A percentile compares a stretch with the other conserved stretches of the same genome.
Evolutionary conservation across 139 green algal genomes (phyloP).

Genomic region (Monoraphidium neglectum): DNA sequence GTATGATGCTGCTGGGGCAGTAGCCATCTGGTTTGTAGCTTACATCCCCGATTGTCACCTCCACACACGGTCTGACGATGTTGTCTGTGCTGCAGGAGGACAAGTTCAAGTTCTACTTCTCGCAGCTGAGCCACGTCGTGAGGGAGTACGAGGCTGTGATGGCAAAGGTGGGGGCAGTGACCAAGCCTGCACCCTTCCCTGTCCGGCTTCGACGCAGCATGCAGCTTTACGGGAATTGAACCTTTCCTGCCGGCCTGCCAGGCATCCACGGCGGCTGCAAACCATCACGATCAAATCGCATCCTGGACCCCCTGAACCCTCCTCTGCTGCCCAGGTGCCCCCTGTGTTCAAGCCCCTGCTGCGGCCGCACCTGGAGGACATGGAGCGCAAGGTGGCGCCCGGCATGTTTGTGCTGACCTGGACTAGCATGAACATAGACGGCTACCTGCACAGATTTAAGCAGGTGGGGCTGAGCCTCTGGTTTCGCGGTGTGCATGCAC

Average conservation of each 20-base stretch:
- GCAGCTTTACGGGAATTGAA: too few species aligned
- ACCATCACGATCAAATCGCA: too few species aligned
- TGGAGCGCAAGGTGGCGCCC: constrained; percentile 85
- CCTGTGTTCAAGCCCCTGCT: constrained; percentile 79
- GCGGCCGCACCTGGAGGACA: constrained; percentile 82
- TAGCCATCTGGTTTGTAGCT: too few species aligned
- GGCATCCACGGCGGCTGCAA: too few species aligned
- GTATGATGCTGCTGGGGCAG: too few species aligned
- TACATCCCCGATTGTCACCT: too few species aligned
- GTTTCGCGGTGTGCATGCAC: background rate
- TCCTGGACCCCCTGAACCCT: too few species aligned
- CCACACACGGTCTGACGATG: too few species aligned
- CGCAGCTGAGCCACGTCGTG: constrained; percentile 76
- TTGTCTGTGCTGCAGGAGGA: constrained; percentile 47
- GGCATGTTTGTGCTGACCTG: constrained; percentile 85
- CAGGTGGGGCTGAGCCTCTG: constrained; percentile 48
- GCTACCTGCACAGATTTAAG: constrained; percentile 88
- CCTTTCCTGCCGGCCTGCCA: too few species aligned
- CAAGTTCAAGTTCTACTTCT: constrained; percentile 87
- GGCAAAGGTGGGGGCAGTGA: constrained; percentile 32
- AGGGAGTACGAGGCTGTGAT: constrained; percentile 73
- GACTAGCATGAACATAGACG: constrained; percentile 93
- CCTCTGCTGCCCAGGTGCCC: constrained; percentile 53
- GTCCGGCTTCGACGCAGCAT: too few species aligned
- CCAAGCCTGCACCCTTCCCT: too few species aligned